Evolutionary conservation across 768 basidiomycete genomes (phyloP), one percentile per base, ranked within the genome.

Genomic region (Hygrocybe punicea): DNA sequence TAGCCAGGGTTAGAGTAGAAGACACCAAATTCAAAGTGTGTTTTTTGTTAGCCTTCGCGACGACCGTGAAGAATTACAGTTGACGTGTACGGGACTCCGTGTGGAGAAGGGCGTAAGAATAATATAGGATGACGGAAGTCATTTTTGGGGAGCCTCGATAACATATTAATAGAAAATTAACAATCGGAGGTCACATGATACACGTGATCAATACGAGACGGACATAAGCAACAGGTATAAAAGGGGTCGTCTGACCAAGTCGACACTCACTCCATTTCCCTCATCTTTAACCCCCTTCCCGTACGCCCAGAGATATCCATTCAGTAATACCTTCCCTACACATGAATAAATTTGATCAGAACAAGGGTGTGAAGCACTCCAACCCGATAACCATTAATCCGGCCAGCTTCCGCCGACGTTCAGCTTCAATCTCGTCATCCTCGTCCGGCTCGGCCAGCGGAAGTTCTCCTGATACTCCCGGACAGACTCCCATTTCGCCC

Each of bases 381-480:
- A 78, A 80, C 44, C 88, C 88, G 50, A 90, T 91, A 65, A 78
- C 85, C 55, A 84, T 87, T 64, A 67, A 74, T 40, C 63, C 71
- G 33, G 34, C 51, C 19, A 66, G 68, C 6, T 73, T 78, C 33
- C 65, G 72, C 46, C 79, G 87, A 35, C 86, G 87, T 53, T 87
- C 87, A 13, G 67, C 76, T 44, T 89, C 87, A 0, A 69, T 84
- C 44, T 86, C 86, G 6, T 87, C 86, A 0, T 72, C 76, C 36
- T 82, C 84, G 0, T 82, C 83, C 14, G 76, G 73, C 59, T 82
- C 83, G 1, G 8, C 29, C 29, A 29, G 29, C 8, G 71, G 81
- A 44, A 77, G 76, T 56, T 82, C 85, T 1, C 75, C 82, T 11
- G 77, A 78, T 2, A 80, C 82, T 24, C 68, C 78, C 3, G 45